Conservation (phyloP, 768 basidiomycete genomes). For the Rhizopogon vesiculosus region DNA sequence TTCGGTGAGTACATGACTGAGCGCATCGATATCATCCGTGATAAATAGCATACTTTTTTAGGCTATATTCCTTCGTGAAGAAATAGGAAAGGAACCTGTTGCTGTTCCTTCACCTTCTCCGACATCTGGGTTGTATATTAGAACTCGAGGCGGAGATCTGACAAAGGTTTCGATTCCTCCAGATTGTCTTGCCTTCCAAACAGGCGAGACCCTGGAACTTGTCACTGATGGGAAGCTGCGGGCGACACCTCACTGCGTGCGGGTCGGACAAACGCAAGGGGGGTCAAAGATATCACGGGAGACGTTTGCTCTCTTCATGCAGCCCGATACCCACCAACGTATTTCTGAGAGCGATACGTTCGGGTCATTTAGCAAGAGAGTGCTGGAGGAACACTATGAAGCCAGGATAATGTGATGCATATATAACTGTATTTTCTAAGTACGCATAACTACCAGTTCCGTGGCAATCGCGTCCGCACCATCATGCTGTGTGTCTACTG, state of each 20-base stretch:
- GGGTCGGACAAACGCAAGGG: slow-evolving; percentile 48
- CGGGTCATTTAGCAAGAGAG: slow-evolving; percentile 83
- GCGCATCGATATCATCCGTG: neutral
- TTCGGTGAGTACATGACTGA: slow-evolving; percentile 45
- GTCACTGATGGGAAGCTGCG: slow-evolving; percentile 76
- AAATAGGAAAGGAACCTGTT: slow-evolving; percentile 33
- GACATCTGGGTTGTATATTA: slow-evolving; percentile 86
- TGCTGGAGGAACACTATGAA: slow-evolving; percentile 56
- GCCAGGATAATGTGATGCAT: slow-evolving; percentile 31
- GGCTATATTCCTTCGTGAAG: slow-evolving; percentile 80
- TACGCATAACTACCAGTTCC: neutral
- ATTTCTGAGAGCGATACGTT: slow-evolving; percentile 74
- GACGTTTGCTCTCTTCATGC: slow-evolving; percentile 87
- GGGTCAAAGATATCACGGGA: slow-evolving; percentile 64
- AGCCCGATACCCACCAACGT: slow-evolving; percentile 77
- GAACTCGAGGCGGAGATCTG: slow-evolving; percentile 72
- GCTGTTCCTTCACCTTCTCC: slow-evolving; percentile 66
- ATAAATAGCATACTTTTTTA: slow-evolving; percentile 21
- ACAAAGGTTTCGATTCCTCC: slow-evolving; percentile 83
- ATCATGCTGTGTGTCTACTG: no score
- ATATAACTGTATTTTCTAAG: neutral
- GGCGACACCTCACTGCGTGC: slow-evolving; percentile 95
- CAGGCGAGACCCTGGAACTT: slow-evolving; percentile 91
- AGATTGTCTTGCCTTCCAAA: slow-evolving; percentile 91
- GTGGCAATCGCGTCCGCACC: no score